Evolutionary conservation across 805 yeast genomes (phyloP).

Genomic region (Candida alai): DNA sequence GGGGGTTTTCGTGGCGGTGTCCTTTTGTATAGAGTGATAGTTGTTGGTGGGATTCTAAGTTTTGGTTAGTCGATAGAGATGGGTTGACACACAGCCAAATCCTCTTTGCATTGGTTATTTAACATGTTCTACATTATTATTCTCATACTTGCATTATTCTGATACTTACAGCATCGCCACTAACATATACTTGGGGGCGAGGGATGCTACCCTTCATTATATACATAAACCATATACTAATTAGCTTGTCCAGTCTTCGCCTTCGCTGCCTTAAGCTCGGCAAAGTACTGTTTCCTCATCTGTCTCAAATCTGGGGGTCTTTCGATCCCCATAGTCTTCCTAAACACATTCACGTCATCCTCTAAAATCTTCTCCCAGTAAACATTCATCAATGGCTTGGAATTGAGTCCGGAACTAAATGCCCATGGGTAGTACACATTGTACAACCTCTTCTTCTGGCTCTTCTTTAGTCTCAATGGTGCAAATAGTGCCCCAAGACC

Average conservation of each 20-base stretch:
- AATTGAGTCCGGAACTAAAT: slow-evolving; percentile 60
- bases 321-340: slow-evolving; percentile 67
- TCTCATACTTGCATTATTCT: too few species aligned
- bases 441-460: slow-evolving; percentile 60
- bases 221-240: too few species aligned
- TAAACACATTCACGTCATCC: slow-evolving; percentile 65
- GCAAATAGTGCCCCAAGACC: slow-evolving; percentile 90
- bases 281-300: slow-evolving; percentile 46
- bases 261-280: slow-evolving; percentile 24
- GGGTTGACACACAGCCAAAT: too few species aligned
- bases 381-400: slow-evolving; percentile 78
- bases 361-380: slow-evolving; percentile 88
- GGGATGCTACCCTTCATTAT: too few species aligned
- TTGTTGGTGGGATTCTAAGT: too few species aligned
- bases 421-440: slow-evolving; percentile 89
- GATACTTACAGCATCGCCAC: too few species aligned
- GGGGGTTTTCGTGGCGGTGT: too few species aligned
- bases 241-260: slow-evolving; percentile 2
- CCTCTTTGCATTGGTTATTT: too few species aligned
- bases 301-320: slow-evolving; percentile 72
- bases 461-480: slow-evolving; percentile 66
- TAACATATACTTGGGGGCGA: too few species aligned
- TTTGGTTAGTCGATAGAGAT: too few species aligned
- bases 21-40: too few species aligned
- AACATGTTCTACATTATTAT: too few species aligned